Base-by-base conservation (phyloP, 116 monocot genomes). In the Iris pallida region DNA sequence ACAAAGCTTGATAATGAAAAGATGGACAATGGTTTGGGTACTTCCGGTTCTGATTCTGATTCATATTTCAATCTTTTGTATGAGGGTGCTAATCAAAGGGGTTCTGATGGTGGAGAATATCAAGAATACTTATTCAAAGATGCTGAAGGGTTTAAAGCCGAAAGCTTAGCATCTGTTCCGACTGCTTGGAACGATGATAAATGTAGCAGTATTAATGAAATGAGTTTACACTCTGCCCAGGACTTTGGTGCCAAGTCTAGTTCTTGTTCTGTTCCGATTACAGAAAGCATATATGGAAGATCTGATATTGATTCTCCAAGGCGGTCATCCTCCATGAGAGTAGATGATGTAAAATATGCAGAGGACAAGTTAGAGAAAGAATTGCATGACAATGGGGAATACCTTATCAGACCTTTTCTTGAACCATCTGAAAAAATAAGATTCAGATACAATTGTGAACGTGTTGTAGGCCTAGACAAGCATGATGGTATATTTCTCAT, bases 401-500 rank as follows among this genome's bases (percentile, higher is more conserved):
- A 93, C 69, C 84, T 99, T 57, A 93, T 93, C 69, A 88, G 99
- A 64, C 99, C 99, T 74, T 99, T 82, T 73, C 88, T 99, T 15
- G 88, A 90, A 77, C 93, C 93, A 68, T 75, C 72, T 20, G 99
- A 99, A 66, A 90, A 82, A 73, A 99, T 99, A 79, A 81, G 86
- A 54, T 88, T 80, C 65, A 99, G 67, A 55, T 99, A 99, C 69
- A 99, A 99, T 69, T 99, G 93, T 81, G 99, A 99, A 74, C 81
- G 99, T 66, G 99, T 99, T 70, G 90, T 90, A 30, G 99, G 99
- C 45, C 76, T 99, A 44, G 99, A 99, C 75, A 99, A 99, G 64
- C 99, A 99, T 74, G 99, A 99, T 70, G 99, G 99, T 51, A 90
- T 99, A 80, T 99, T 99, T 78, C 86, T 99, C 68, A 93, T 99